phyloP scores from a whole-genome alignment of 768 basidiomycete genomes.

The Arthromyces matolae region DNA sequence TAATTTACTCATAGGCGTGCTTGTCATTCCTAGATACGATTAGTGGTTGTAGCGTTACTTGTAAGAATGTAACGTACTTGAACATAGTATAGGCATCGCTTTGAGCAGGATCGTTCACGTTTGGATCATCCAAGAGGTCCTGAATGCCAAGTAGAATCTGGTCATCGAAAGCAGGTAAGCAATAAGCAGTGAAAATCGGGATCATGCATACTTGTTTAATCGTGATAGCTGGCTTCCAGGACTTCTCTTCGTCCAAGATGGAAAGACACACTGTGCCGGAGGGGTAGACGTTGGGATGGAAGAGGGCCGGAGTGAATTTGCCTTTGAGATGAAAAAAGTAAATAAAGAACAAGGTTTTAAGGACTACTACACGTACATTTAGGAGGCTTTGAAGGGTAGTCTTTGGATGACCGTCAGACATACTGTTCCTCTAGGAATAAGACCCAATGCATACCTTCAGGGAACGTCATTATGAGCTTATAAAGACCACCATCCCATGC shows the following conservation, averaged over 20 bases:
- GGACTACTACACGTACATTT: conserved; percentile 68
- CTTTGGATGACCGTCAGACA: conserved; percentile 35
- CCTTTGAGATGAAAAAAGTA: conserved; percentile 46
- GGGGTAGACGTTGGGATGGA: conserved; percentile 98
- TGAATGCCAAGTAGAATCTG: conserved; percentile 96
- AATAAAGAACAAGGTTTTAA: background rate
- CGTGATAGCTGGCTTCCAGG: conserved; percentile 98
- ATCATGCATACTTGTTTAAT: conserved; percentile 80
- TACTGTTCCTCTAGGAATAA: background rate
- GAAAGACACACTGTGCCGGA: conserved; percentile 98
- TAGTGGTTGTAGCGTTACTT: conserved; percentile 5
- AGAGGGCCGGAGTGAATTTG: conserved; percentile 94
- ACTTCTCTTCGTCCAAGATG: conserved; percentile 97
- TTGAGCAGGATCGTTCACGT: conserved; percentile 96
- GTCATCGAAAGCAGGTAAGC: conserved; percentile 4
- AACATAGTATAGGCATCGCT: conserved; percentile 99
- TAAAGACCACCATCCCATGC: conserved; percentile 96
- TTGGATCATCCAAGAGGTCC: conserved; percentile 92
- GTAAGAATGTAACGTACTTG: conserved; percentile 59
- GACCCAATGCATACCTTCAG: conserved; percentile 67
- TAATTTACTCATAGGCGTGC: conserved; percentile 79
- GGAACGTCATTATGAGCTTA: conserved; percentile 92
- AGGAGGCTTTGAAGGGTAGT: conserved; percentile 93
- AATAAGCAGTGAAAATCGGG: background rate
- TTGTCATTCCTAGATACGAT: conserved; percentile 76